Base-by-base conservation (phyloP, 2,329 filamentous ascomycete species). In the Lasiodiplodia citricola region DNA sequence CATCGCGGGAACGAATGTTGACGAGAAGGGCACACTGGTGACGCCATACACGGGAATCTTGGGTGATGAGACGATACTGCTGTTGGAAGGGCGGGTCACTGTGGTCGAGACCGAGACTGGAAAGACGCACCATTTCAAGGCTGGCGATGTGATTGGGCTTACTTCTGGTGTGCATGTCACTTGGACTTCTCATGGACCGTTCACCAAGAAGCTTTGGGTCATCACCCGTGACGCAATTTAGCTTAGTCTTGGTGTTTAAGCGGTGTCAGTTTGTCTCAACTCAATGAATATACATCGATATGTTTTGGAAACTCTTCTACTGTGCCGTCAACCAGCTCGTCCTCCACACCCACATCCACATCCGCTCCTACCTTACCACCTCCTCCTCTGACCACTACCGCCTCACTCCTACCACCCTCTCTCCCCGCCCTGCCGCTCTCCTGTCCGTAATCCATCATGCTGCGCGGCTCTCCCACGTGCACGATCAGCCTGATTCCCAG, bases 31-130 rank as follows among this genome's bases (percentile, higher is more conserved):
- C 21, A 69, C 67, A 21, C 51, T 69, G 21, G 63, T 58, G 31
- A 69, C 67, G 25, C 67, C 67, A 18, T 69, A 69, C 52, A 69
- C 67, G 7, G 62, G 67, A 8, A 50, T 28, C 5, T 37, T 69
- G 55, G 67, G 67, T 16, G 67, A 69, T 31, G 67, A 69, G 56
- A 69, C 67, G 14, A 69, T 69, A n/a, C 3, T 69, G 38, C 62
- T 69, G 1, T 14, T 66, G 31, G 64, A 66, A 25, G 51, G 64
- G 16, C 23, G 21, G 35, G 51, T 57, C 14, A 35, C 25, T 28
- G 64, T 66, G 1, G 55, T 47, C 3, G 64, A 66, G 51, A 66
- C 64, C 10, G 64, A 66, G 31, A 66, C 18, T 56, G 51, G 64
- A 3, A 66, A 28, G 38, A 66, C 7, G 21, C 64, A 66, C 51